A percentile compares a stretch with the other conserved stretches of the same genome.
phyloP scores from a whole-genome alignment of 2,329 filamentous ascomycete genomes.

The Aspergillus fructus region DNA sequence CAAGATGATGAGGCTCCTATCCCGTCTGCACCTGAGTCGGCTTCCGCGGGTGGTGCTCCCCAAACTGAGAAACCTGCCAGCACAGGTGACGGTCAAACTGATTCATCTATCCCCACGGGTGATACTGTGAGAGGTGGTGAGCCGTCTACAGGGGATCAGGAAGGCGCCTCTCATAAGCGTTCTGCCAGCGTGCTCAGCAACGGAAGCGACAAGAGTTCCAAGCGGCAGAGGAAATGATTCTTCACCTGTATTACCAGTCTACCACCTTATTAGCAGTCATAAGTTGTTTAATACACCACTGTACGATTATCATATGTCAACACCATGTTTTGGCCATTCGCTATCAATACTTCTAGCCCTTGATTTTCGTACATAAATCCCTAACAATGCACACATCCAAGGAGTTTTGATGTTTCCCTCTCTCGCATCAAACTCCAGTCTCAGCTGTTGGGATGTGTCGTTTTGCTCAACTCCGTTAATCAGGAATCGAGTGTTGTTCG shows the following conservation, averaged over 20 bases:
- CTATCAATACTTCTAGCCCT: conserved; percentile 5
- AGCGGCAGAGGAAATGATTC: conserved; percentile 48
- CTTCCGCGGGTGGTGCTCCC: conserved; percentile 9
- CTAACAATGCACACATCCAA: conserved; percentile 6
- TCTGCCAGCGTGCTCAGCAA: conserved; percentile 79
- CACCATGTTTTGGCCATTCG: not conserved
- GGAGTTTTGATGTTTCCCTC: not conserved
- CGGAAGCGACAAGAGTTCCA: conserved; percentile 60
- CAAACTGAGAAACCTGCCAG: not conserved
- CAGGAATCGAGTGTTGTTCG: conserved; percentile 24
- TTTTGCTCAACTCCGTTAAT: conserved; percentile 11
- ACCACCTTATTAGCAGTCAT: conserved; percentile 7
- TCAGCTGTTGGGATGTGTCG: not conserved
- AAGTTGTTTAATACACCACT: conserved; percentile 24
- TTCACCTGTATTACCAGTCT: not conserved
- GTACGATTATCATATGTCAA: conserved; percentile 26
- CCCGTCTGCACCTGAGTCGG: conserved; percentile 11
- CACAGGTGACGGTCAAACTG: not conserved
- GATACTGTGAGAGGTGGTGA: conserved; percentile 5
- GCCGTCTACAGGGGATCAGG: conserved; percentile 15
- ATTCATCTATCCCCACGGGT: conserved; percentile 4
- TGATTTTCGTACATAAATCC: not conserved
- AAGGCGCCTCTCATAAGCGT: conserved; percentile 60
- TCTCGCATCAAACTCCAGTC: not conserved
- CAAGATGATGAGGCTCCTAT: conserved; percentile 34